phyloP scores from a whole-genome alignment of 768 basidiomycete species.

The Termitomyces sp. region DNA sequence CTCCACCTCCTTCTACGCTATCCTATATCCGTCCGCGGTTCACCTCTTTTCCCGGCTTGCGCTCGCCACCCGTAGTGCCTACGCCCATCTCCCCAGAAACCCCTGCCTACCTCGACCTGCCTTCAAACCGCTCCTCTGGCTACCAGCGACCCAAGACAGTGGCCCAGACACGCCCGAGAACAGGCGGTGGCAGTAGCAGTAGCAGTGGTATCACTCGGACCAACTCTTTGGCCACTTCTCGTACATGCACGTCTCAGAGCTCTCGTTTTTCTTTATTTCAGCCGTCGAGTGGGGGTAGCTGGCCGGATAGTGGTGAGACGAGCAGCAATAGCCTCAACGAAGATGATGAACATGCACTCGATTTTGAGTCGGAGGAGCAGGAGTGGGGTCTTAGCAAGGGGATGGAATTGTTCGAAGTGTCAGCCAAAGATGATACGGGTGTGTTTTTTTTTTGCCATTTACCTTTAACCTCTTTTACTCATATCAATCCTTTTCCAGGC shows the following conservation, averaged over 20 bases:
- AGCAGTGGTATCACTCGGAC: conserved; percentile 30
- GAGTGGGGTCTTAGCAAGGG: conserved; percentile 79
- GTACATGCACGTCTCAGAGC: conserved; percentile 44
- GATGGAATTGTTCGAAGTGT: conserved; percentile 89
- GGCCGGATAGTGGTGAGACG: conserved; percentile 52
- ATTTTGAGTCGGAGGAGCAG: conserved; percentile 38
- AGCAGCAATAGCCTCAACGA: conserved; percentile 65
- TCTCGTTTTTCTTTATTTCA: conserved; percentile 58
- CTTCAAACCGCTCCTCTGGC: conserved; percentile 44
- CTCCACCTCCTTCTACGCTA: conserved; percentile 58
- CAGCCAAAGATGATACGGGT: conserved; percentile 86
- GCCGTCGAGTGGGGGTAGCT: conserved; percentile 40
- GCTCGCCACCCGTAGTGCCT: conserved; percentile 50
- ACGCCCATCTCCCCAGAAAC: conserved; percentile 46
- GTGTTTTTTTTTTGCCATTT: conserved; percentile 20
- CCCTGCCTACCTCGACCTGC: conserved; percentile 60
- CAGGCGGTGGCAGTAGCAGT: conserved; percentile 26
- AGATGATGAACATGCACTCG: conserved; percentile 54
- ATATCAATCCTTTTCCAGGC: conserved; percentile 39
- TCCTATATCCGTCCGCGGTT: conserved; percentile 78
- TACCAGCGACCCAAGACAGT: conserved; percentile 47
- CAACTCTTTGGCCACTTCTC: conserved; percentile 37
- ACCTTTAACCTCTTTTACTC: not conserved
- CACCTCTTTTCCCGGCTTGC: conserved; percentile 61
- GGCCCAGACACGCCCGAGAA: conserved; percentile 39